These are phyloP conservation scores for Salix dunnii DNA, from an alignment of 345 rosid species.

Conservation along the genomic window DNA sequence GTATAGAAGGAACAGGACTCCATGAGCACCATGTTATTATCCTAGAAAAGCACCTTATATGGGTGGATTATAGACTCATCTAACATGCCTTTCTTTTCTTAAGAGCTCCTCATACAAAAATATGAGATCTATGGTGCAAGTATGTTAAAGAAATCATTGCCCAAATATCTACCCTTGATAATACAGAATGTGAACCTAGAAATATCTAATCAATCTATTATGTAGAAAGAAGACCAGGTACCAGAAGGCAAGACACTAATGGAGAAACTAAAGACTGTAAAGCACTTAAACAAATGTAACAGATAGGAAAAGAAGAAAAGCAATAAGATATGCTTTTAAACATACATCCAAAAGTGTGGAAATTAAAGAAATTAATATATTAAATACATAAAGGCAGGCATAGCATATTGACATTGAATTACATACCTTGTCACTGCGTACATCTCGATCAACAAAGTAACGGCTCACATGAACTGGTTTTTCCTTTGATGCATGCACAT, in stretches of 20 bases:
- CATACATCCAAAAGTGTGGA: background rate
- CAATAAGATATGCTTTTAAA: background rate
- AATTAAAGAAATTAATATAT: background rate
- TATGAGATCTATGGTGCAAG: background rate
- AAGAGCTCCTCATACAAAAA: background rate
- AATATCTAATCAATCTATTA: background rate
- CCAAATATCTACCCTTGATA: background rate
- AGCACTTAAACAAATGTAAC: background rate
- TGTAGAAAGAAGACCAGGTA: background rate
- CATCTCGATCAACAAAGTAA: conserved; percentile 66
- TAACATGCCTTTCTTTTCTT: background rate
- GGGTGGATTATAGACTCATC: background rate
- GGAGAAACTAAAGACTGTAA: background rate
- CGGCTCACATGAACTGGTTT: conserved; percentile 72
- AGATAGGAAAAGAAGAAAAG: background rate
- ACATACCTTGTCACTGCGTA: conserved; percentile 64
- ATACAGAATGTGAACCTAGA: background rate
- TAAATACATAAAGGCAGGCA: conserved; percentile 4
- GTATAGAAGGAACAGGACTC: background rate
- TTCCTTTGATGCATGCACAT: conserved; percentile 73
- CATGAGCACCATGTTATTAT: background rate
- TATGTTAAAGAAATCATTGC: background rate
- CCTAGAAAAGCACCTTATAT: background rate
- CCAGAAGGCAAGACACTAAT: background rate
- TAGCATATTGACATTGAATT: background rate